phyloP scores from a whole-genome alignment of 495 filamentous ascomycete species.

The Neurospora sublineolata region DNA sequence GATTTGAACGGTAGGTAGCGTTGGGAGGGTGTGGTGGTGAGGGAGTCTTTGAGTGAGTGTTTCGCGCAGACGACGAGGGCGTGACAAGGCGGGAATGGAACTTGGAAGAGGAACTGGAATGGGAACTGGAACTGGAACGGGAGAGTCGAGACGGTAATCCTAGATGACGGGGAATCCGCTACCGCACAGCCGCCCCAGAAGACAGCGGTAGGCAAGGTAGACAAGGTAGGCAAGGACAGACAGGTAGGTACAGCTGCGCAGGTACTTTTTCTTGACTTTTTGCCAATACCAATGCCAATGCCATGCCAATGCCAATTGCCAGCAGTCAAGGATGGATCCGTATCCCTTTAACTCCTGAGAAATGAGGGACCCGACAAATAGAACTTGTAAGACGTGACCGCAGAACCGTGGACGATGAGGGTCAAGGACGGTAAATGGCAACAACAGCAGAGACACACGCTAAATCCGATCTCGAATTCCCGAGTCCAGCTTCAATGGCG shows the following conservation, averaged over 20 bases:
- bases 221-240: not conserved
- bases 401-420: not conserved
- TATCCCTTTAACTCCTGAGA: not conserved
- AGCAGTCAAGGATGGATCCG: not conserved
- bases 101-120: not conserved
- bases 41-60: not conserved
- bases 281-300: not conserved
- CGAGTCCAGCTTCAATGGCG: not conserved
- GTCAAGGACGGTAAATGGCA: not conserved
- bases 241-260: not conserved
- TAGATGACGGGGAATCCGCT: not conserved
- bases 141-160: not conserved
- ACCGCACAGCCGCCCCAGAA: not conserved
- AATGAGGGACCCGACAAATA: not conserved
- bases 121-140: not conserved
- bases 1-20: not conserved
- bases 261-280: not conserved
- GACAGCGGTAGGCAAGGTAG: not conserved
- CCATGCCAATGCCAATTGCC: not conserved
- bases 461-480: not conserved
- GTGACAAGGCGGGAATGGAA: not conserved
- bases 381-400: not conserved
- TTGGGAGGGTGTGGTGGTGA: not conserved
- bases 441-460: not conserved
- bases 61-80: not conserved